These are phyloP conservation scores for Coemansia sp. DNA, from an alignment of 192 early-diverging fungal genomes.

Conservation along the genomic window DNA sequence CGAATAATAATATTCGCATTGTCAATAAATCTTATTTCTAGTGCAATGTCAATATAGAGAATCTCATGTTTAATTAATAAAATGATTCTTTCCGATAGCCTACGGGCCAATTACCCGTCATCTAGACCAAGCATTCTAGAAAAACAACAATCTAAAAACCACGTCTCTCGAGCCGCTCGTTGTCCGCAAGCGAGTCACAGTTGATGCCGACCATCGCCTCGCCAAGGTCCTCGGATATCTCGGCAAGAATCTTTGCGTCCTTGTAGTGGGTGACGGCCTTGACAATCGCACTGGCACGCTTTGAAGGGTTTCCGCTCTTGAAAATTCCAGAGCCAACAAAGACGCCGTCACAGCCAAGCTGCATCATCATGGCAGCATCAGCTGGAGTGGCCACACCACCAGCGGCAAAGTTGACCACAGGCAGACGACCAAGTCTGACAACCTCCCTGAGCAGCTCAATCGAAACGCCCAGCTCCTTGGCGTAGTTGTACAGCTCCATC, in stretches of 20 bases:
- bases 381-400: slow-evolving; percentile 94
- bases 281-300: slow-evolving; percentile 92
- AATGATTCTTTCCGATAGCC: too few species aligned
- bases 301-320: slow-evolving; percentile 90
- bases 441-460: slow-evolving; percentile 82
- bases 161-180: slow-evolving; percentile 52
- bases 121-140: neutral
- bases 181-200: slow-evolving; percentile 48
- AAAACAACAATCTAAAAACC: slow-evolving; percentile 11
- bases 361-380: slow-evolving; percentile 96
- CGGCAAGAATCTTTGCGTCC: slow-evolving; percentile 83
- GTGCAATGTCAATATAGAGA: too few species aligned
- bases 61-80: too few species aligned
- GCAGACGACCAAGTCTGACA: slow-evolving; percentile 79
- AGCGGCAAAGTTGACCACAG: slow-evolving; percentile 95
- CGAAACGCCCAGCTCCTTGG: slow-evolving; percentile 83
- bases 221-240: slow-evolving; percentile 88
- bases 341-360: slow-evolving; percentile 93
- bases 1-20: too few species aligned
- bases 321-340: slow-evolving; percentile 94
- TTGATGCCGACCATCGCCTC: slow-evolving; percentile 98
- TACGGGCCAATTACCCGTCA: too few species aligned
- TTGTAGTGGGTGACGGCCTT: slow-evolving; percentile 96
- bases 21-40: too few species aligned
- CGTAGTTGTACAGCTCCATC: slow-evolving; percentile 80